Evolutionary conservation across 1,139 yeast species (phyloP), one percentile per base, ranked within the genome.

Genomic region (Suhomyces atakaporum): DNA sequence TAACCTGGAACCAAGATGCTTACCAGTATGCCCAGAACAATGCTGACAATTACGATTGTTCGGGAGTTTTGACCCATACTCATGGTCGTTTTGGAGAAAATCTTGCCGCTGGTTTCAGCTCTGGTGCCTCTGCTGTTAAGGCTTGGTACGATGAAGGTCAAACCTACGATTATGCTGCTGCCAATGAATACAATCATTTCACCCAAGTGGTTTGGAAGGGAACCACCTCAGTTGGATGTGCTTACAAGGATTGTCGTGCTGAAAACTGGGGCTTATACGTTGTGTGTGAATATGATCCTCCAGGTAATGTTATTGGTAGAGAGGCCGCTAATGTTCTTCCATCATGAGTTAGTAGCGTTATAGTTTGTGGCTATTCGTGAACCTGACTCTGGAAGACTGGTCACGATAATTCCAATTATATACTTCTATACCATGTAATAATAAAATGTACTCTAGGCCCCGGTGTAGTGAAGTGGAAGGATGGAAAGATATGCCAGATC

Each of bases 131-230:
- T 8, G 53, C 60, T 5, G 57, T 53, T 11, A 29, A 45, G 18
- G 60, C 59, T 1, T 55, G 61, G 61, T 56, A 56, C 40, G 54
- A 44, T 8, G 61, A 56, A 37, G 58, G 56, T 2, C 33, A 34
- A 12, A 39, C 50, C 9, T 55, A 47, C 38, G 37, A 45, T 36
- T 56, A 49, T 40, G 19, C 16, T 8, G 33, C 60, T 15, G 58
- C 64, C 20, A 51, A 51, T 30, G 44, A 53, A 14, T 64, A 81
- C 43, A 82, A 85, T 46, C 96, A 88, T 65, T 88, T 87, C 70
- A 86, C 96, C 28, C 95, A 85, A 63, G 75, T 88, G 45, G 82
- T 88, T 35, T 88, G 96, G 96, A 81, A 80, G 60, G 62, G 66
- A 22, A 66, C 89, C 40, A 72, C 81, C 26, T 61, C 77, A 57